Conservation (phyloP, 2,329 filamentous ascomycete genomes). For the Cladorrhinum sp. region DNA sequence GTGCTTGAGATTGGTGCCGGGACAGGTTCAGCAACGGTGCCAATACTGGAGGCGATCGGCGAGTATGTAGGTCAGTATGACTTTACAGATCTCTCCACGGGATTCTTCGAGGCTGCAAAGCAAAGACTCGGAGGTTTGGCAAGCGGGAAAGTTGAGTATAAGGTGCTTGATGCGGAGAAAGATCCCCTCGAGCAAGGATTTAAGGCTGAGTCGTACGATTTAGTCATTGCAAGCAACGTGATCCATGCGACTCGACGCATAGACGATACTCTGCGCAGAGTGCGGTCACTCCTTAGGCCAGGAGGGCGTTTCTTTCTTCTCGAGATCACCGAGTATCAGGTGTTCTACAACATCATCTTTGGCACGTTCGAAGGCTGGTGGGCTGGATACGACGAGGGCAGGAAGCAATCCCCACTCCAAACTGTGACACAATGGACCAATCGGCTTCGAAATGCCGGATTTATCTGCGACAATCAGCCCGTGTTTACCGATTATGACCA, state of each 20-base stretch:
- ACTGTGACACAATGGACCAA: too few relatives aligned
- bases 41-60: constrained; percentile 30
- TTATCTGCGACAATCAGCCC: too few relatives aligned
- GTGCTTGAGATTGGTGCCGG: constrained; percentile 44
- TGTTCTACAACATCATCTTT: constrained; percentile 26
- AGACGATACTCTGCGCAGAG: constrained; percentile 31
- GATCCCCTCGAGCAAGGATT: constrained; percentile 36
- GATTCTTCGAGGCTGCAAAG: constrained; percentile 34
- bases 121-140: constrained; percentile 27
- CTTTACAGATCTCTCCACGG: constrained; percentile 27
- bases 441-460: too few relatives aligned
- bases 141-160: constrained; percentile 29
- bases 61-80: constrained; percentile 19
- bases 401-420: too few relatives aligned
- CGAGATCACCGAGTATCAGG: constrained; percentile 25
- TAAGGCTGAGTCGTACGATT: constrained; percentile 32
- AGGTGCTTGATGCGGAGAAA: constrained; percentile 34
- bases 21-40: constrained; percentile 39
- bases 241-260: constrained; percentile 36
- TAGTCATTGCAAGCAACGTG: constrained; percentile 39
- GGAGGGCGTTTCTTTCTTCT: constrained; percentile 39
- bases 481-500: too few relatives aligned
- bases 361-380: constrained; percentile 25
- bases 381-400: not conserved
- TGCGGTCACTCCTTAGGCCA: constrained; percentile 36